A percentile compares a stretch with the other conserved stretches of the same genome.
phyloP scores from a whole-genome alignment of 495 filamentous ascomycete genomes.

The Talaromyces ruber region DNA sequence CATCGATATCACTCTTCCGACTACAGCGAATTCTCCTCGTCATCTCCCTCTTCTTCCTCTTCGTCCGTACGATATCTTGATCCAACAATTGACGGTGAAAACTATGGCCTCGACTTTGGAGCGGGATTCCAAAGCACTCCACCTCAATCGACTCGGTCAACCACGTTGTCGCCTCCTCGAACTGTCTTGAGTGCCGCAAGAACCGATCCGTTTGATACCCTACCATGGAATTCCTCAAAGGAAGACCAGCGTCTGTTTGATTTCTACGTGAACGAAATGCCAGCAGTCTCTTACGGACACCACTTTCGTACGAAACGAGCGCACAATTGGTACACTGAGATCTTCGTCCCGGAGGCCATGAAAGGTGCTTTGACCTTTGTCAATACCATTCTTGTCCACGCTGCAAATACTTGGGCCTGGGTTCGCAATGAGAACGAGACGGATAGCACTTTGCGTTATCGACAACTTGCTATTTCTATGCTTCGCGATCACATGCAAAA shows the following conservation, averaged over 20 bases:
- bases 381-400: constrained; percentile 29
- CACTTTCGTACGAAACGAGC: constrained; percentile 26
- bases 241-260: constrained; percentile 28
- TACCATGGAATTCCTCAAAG: constrained; percentile 22
- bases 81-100: neutral
- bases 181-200: constrained; percentile 27
- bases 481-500: constrained; percentile 21
- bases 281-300: constrained; percentile 26
- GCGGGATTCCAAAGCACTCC: neutral
- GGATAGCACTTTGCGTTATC: constrained; percentile 18
- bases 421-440: constrained; percentile 24
- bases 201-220: constrained; percentile 27
- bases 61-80: neutral
- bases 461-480: constrained; percentile 23
- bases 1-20: neutral
- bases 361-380: constrained; percentile 31
- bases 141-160: neutral
- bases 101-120: neutral
- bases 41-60: neutral
- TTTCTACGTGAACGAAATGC: constrained; percentile 33
- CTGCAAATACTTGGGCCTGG: constrained; percentile 31
- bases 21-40: neutral
- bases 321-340: constrained; percentile 29
- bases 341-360: constrained; percentile 30
- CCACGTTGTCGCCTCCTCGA: constrained; percentile 21